Conservation (phyloP, 2,329 filamentous ascomycete species). For the Drechslerella coelobrocha region DNA sequence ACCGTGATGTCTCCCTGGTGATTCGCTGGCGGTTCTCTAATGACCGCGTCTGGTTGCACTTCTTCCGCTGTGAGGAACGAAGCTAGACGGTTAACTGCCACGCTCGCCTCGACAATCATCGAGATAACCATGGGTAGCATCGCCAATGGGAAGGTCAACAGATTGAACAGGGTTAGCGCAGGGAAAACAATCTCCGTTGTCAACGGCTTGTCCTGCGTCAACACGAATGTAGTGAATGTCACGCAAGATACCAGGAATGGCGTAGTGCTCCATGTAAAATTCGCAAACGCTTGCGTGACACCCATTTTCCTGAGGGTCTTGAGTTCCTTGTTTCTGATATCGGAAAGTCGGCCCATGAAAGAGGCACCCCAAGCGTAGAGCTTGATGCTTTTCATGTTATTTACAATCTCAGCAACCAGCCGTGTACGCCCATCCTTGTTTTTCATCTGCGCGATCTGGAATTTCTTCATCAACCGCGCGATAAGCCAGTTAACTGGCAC, state of each 20-base stretch:
- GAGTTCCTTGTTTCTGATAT: constrained; percentile 90
- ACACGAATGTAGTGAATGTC: constrained; percentile 92
- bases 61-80: constrained; percentile 87
- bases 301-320: constrained; percentile 96
- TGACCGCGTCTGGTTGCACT: constrained; percentile 82
- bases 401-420: constrained; percentile 95
- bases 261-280: constrained; percentile 97
- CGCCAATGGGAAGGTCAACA: constrained; percentile 91
- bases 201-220: constrained; percentile 79
- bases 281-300: constrained; percentile 89
- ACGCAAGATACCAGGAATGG: constrained; percentile 97
- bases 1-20: constrained; percentile 85
- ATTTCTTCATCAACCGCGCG: constrained; percentile 86
- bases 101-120: constrained; percentile 91
- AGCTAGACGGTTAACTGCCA: constrained; percentile 85
- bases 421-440: constrained; percentile 95
- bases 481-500: constrained; percentile 94
- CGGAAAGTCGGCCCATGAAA: constrained; percentile 97
- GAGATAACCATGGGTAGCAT: constrained; percentile 98
- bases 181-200: constrained; percentile 97
- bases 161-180: constrained; percentile 88
- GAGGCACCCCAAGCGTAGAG: constrained; percentile 96
- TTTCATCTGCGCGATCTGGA: constrained; percentile 98
- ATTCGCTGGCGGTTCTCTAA: constrained; percentile 71
- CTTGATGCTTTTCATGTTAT: constrained; percentile 99